Evolutionary conservation across 2,329 filamentous ascomycete genomes (phyloP).

Genomic region (Colletotrichum shisoi): DNA sequence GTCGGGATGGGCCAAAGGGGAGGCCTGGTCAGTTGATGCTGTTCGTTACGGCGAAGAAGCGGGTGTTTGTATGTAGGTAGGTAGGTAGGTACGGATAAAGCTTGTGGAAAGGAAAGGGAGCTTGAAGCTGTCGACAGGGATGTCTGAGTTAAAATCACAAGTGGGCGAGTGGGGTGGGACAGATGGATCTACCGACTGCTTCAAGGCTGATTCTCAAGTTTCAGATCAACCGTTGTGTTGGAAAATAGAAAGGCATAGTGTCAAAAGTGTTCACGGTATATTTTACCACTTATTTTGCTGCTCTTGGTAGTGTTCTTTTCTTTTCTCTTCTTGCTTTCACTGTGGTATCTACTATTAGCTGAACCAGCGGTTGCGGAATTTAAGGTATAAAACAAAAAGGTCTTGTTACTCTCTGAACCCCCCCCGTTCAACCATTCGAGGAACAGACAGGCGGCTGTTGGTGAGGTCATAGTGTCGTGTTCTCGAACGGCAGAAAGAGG

Average conservation of each 20-base stretch:
- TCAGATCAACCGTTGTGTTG: neutral
- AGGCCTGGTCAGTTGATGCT: neutral
- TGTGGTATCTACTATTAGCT: too few relatives aligned
- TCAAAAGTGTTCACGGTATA: neutral
- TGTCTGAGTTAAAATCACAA: slow-evolving; percentile 17
- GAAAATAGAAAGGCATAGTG: neutral
- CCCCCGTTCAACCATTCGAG: neutral
- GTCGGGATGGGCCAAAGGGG: neutral
- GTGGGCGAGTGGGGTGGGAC: neutral
- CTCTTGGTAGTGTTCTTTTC: too few relatives aligned
- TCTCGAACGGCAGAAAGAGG: slow-evolving; percentile 15
- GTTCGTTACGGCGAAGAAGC: slow-evolving; percentile 4
- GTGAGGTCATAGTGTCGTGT: slow-evolving; percentile 22
- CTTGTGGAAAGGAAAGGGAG: slow-evolving; percentile 10
- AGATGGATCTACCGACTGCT: neutral
- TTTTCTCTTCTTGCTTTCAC: neutral
- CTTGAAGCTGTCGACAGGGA: slow-evolving; percentile 13
- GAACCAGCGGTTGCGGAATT: neutral
- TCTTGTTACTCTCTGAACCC: neutral
- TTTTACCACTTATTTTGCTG: neutral
- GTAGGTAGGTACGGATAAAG: too few relatives aligned
- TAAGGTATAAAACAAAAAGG: neutral
- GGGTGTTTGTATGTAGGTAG: neutral
- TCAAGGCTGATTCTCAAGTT: neutral
- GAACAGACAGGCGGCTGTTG: neutral